Percentiles rank a stretch among this genome's conserved stretches.
Evolutionary conservation across 805 yeast genomes (phyloP).

Genomic region (Brettanomyces nanus): DNA sequence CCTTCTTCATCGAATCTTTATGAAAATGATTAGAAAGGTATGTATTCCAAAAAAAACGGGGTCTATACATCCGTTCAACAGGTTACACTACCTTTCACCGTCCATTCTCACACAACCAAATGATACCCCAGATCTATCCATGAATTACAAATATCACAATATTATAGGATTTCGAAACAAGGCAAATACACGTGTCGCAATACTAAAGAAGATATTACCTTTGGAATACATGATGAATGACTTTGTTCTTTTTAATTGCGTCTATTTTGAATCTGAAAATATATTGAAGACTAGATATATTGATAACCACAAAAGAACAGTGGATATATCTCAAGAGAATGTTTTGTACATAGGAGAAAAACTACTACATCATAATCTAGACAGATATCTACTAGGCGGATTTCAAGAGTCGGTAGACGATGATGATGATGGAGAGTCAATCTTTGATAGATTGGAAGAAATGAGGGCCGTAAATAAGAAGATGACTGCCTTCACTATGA

Average conservation of each 20-base stretch:
- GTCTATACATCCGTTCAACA: too few relatives aligned
- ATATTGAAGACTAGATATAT: not conserved
- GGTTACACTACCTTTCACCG: not conserved
- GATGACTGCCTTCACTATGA: conserved; percentile 5
- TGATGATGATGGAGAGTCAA: not conserved
- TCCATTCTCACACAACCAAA: not conserved
- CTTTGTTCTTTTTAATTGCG: conserved; percentile 14
- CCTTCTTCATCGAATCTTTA: too few relatives aligned
- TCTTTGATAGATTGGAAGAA: conserved; percentile 6
- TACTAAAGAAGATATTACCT: conserved; percentile 18
- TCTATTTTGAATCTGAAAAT: conserved; percentile 13
- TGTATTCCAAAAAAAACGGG: too few relatives aligned
- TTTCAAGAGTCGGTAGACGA: not conserved
- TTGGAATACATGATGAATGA: conserved; percentile 14
- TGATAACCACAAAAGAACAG: conserved; percentile 9
- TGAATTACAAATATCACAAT: conserved; percentile 9
- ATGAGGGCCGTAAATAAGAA: not conserved
- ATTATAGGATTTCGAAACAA: conserved; percentile 13
- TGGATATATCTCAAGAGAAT: conserved; percentile 5
- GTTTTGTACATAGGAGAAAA: conserved; percentile 9
- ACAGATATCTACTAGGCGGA: not conserved
- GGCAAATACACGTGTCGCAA: conserved; percentile 16
- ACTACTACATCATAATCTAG: conserved; percentile 5
- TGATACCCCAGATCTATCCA: not conserved
- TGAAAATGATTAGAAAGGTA: too few relatives aligned